Base-by-base conservation (phyloP, 2,329 filamentous ascomycete species). In the Pseudogymnoascus sp. region DNA sequence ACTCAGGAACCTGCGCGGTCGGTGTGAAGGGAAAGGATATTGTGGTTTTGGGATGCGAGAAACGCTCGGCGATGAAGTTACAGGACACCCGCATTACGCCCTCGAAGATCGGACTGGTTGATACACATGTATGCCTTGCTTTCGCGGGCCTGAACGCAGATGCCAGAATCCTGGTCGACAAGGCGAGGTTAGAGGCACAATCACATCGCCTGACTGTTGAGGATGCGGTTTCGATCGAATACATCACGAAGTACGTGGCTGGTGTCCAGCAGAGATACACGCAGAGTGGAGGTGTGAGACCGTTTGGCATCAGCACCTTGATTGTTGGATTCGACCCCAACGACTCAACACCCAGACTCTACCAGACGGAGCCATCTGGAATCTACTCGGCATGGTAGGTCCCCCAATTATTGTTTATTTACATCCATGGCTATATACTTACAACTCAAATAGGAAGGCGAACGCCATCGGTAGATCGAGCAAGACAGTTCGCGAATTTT, bases 41-140 rank as follows among this genome's bases (percentile, higher is more conserved):
- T 68, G 95, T 99, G 37, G 95, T 99, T 31, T 84, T 99, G 60
- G 95, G 95, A 72, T 99, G 95, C 79, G 95, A 99, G 81, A 99
- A 99, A 85, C 88, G 93, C 72, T 97, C 95, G 62, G 95, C 95
- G 36, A 97, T 99, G 90, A 99, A 99, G 81, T 87, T 99, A 65
- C 95, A 99, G 84, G 95, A 99, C 78, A 99, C 96, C 64, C 89
- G 95, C 76, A 99, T 99, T 78, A 99, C 95, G 31, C 95, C 95
- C 11, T 97, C 95, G 71, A 99, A 99, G 84, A 97, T 99, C 77
- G 92, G 93, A 71, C 86, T 97, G 68, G 86, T 99, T 74, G 95
- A 99, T 77, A 90, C 88, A 73, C 95, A 99, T 79, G 93, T 96
- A 72, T 96, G 93, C 75, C 90, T 99, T 69, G 95, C 95, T 68